phyloP scores from a whole-genome alignment of 1,284 basidiomycete genomes.

The Trametes hirsuta region DNA sequence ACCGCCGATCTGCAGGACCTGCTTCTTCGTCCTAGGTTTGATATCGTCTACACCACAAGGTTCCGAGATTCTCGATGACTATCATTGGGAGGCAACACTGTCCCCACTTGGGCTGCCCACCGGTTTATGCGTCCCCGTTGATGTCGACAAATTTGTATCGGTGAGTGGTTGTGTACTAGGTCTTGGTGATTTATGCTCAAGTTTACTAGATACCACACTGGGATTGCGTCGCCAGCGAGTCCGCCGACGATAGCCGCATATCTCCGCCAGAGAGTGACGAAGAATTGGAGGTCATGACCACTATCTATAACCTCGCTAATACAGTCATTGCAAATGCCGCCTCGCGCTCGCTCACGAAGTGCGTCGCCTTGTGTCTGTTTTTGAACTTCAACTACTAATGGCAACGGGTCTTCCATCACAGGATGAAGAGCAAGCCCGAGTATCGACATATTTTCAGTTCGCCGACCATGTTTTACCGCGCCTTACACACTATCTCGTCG shows the following conservation, averaged over 20 bases:
- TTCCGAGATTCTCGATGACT: slow-evolving; percentile 86
- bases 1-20: slow-evolving; percentile 64
- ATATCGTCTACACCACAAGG: slow-evolving; percentile 77
- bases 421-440: slow-evolving; percentile 82
- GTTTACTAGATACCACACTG: slow-evolving; percentile 75
- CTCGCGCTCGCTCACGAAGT: slow-evolving; percentile 86
- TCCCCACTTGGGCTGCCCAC: slow-evolving; percentile 89
- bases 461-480: slow-evolving; percentile 80
- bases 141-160: slow-evolving; percentile 79
- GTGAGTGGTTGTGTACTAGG: slow-evolving; percentile 48
- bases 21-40: slow-evolving; percentile 93
- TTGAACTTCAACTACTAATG: background rate
- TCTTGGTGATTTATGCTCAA: background rate
- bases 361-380: slow-evolving; percentile 26
- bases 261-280: slow-evolving; percentile 69
- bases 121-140: slow-evolving; percentile 87
- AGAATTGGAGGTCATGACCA: slow-evolving; percentile 87
- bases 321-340: slow-evolving; percentile 95
- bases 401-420: slow-evolving; percentile 33
- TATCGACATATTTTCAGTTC: slow-evolving; percentile 80
- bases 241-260: slow-evolving; percentile 53
- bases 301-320: slow-evolving; percentile 94
- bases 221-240: slow-evolving; percentile 53
- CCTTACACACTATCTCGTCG: slow-evolving; percentile 82
- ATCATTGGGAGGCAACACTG: slow-evolving; percentile 89